phyloP scores from a whole-genome alignment of 2,329 filamentous ascomycete species.

The Colletotrichum sidae region DNA sequence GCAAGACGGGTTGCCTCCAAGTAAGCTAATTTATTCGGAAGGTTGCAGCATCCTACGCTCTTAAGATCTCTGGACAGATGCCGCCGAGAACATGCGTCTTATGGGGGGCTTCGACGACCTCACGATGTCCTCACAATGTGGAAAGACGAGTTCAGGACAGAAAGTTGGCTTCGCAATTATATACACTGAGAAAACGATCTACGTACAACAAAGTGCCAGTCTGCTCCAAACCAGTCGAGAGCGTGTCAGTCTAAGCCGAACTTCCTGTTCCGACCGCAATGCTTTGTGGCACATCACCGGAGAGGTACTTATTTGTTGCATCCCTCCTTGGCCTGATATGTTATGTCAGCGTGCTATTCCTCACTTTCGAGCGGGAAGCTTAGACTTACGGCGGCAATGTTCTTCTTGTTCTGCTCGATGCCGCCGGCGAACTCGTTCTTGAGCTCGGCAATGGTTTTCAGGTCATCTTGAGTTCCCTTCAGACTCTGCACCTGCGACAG shows the following conservation, averaged over 20 bases:
- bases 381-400: constrained; percentile 16
- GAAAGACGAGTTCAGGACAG: too few species aligned
- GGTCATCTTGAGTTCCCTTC: background rate
- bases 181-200: background rate
- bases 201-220: background rate
- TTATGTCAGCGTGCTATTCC: background rate
- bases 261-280: background rate
- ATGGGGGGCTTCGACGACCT: too few species aligned
- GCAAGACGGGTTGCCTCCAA: too few species aligned
- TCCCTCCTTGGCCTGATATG: constrained; percentile 7
- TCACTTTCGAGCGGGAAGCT: fast-evolving
- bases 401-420: constrained; percentile 38
- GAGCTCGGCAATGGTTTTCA: background rate
- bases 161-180: background rate
- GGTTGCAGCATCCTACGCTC: too few species aligned
- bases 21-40: too few species aligned
- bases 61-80: too few species aligned
- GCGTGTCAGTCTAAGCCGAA: background rate
- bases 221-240: background rate
- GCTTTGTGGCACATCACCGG: too few species aligned
- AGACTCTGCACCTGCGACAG: constrained; percentile 11
- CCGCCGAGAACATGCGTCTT: too few species aligned
- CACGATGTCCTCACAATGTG: too few species aligned
- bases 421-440: constrained; percentile 38
- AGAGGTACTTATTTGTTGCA: background rate